A percentile compares a stretch with the other conserved stretches of the same genome.
Evolutionary conservation across 139 green algal genomes (phyloP).

Genomic region (Chlorella sp.): DNA sequence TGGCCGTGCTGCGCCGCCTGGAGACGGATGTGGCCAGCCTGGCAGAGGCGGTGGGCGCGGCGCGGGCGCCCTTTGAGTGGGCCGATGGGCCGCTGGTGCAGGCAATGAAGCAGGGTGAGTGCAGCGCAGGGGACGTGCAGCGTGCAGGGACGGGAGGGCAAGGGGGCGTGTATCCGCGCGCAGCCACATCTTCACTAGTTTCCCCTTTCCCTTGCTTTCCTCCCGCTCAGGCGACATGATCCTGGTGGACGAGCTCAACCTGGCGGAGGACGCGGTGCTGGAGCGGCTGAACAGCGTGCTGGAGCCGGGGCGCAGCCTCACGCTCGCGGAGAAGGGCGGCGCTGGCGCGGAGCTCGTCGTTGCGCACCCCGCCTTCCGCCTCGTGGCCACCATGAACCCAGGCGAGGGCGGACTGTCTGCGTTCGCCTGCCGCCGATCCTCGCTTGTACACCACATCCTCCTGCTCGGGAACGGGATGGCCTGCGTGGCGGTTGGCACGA

Average conservation of each 20-base stretch:
- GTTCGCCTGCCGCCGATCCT: too few relatives aligned
- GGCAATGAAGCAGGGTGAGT: conserved; percentile 91
- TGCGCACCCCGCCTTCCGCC: conserved; percentile 79
- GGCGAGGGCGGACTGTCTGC: too few relatives aligned
- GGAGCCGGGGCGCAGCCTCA: conserved; percentile 88
- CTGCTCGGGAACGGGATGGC: too few relatives aligned
- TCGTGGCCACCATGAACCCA: conserved; percentile 99
- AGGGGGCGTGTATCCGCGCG: too few relatives aligned
- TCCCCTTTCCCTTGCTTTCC: too few relatives aligned
- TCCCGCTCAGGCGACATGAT: conserved; percentile 96
- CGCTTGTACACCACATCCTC: too few relatives aligned
- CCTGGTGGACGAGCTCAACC: conserved; percentile 97
- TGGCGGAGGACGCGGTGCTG: conserved; percentile 98
- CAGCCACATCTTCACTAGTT: too few relatives aligned
- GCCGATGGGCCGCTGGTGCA: conserved; percentile 93
- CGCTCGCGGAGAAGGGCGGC: conserved; percentile 95
- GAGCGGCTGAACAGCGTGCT: conserved; percentile 98
- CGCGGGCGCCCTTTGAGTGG: conserved; percentile 84
- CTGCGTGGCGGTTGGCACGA: too few relatives aligned
- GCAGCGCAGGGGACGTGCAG: too few relatives aligned
- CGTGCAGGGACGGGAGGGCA: too few relatives aligned
- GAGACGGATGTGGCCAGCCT: conserved; percentile 42
- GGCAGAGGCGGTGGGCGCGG: conserved; percentile 41
- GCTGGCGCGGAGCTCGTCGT: conserved; percentile 73
- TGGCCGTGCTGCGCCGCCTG: conserved; percentile 38